Percentiles rank a stretch among this genome's conserved stretches.
Conservation (phyloP, 2,329 filamentous ascomycete species). For the Penicillium sp. region DNA sequence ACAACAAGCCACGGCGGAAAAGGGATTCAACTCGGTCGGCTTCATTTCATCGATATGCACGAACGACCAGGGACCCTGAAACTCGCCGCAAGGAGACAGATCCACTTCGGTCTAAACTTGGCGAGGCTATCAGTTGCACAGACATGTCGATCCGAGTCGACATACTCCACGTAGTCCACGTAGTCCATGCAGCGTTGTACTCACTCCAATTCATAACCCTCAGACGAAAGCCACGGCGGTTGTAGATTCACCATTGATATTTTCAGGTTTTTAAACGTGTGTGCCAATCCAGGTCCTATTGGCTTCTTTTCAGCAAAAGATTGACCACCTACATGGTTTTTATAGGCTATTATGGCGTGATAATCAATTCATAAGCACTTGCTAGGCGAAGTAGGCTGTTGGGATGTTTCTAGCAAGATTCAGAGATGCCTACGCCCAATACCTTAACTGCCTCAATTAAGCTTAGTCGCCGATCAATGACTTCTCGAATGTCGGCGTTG, state of each 20-base stretch:
- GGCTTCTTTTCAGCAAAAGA: background rate
- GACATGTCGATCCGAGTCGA: background rate
- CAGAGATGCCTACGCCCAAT: background rate
- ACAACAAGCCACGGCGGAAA: background rate
- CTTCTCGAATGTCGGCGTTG: background rate
- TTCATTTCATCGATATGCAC: background rate
- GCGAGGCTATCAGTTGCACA: background rate
- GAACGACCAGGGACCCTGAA: conserved; percentile 2
- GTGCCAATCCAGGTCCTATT: background rate
- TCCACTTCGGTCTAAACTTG: background rate
- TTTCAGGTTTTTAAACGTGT: background rate
- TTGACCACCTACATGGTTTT: too few relatives aligned
- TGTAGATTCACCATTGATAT: background rate
- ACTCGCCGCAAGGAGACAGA: background rate
- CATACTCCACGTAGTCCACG: background rate
- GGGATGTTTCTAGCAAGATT: too few relatives aligned
- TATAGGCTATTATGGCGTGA: too few relatives aligned
- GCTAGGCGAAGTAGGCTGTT: background rate
- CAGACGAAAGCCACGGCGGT: background rate
- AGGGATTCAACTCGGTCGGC: background rate
- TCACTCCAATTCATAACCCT: background rate
- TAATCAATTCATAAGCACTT: background rate
- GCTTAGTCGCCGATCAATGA: background rate
- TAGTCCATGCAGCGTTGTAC: background rate
- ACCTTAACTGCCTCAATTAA: background rate